A percentile compares a stretch with the other conserved stretches of the same genome.
Evolutionary conservation across 2,329 filamentous ascomycete species (phyloP).

Genomic region (Neofusicoccum parvum): DNA sequence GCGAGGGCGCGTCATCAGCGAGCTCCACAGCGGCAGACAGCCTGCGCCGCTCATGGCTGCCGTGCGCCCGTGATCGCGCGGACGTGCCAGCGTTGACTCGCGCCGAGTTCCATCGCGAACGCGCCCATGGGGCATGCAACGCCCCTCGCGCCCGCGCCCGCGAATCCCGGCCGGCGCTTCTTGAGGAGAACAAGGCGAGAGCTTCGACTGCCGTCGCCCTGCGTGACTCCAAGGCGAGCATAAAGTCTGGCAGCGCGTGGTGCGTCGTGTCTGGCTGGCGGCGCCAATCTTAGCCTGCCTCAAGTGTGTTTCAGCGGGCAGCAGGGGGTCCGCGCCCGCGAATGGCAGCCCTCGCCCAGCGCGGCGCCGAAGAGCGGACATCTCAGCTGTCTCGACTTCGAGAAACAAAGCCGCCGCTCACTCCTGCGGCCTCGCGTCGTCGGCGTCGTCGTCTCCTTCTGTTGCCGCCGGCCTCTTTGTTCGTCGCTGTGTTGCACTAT

Average conservation of each 20-base stretch:
- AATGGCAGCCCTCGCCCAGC: slow-evolving; percentile 11
- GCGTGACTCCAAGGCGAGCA: neutral
- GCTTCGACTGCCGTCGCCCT: neutral
- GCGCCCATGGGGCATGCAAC: neutral
- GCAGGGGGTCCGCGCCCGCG: slow-evolving; percentile 10
- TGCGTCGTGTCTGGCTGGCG: slow-evolving; percentile 1
- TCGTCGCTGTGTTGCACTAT: neutral
- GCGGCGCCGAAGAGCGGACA: slow-evolving; percentile 4
- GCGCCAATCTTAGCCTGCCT: slow-evolving; percentile 13
- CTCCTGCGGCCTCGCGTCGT: slow-evolving; percentile 8
- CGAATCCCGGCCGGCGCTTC: neutral
- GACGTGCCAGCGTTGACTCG: neutral
- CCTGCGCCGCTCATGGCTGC: neutral
- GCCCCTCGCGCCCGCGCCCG: neutral
- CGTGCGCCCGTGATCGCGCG: neutral
- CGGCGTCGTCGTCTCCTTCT: neutral
- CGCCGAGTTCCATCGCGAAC: neutral
- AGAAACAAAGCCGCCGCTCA: slow-evolving; percentile 16
- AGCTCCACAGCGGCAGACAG: neutral
- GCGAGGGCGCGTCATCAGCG: neutral
- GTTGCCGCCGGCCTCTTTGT: slow-evolving; percentile 1
- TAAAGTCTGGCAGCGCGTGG: slow-evolving; percentile 8
- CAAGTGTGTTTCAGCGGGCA: slow-evolving; percentile 15
- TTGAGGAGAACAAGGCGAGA: neutral
- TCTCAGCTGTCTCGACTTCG: slow-evolving; percentile 18